Base-by-base conservation (phyloP, 1,139 yeast species). In the Debaryomyces coudertii region DNA sequence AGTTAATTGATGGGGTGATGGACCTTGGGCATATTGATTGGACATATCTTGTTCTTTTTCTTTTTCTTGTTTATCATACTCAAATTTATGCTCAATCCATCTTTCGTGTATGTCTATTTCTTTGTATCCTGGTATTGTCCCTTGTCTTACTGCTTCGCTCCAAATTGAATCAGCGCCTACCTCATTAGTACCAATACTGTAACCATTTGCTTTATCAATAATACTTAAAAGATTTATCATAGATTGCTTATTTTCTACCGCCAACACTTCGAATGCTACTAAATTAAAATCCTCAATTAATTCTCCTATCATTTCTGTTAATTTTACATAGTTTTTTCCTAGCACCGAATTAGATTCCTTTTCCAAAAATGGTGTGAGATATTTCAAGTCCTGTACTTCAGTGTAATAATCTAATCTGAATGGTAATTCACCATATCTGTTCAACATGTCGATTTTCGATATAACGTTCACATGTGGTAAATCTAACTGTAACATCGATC, bases 121-220 rank as follows among this genome's bases (percentile, higher is more conserved):
- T 43, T 73, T 76, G 38, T 56, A 57, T 2, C 77, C 80, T 0
- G 77, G 73, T 44, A 71, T 66, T 2, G 90, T 88, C 5, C 85
- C 82, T 55, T 88, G 93, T 51, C 99, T 76, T 1, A 93, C 80
- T 0, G 97, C 97, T 56, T 92, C 97, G 12, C 92, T 87, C 99
- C 99, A 95, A 2, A 93, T 83, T 0, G 95, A 80, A 62, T 95
- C 99, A 14, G 98, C 98, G 3, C 97, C 97, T 11, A 92, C 76
- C 56, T 95, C 99, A 28, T 90, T 87, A 2, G 90, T 71, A 0
- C 99, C 99, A 70, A 89, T 90, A 54, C 88, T 79, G 62, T 95
- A 95, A 0, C 99, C 99, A 55, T 85, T 88, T 2, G 97, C 95
- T 61, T 87, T 90, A 61, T 95, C 99, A 11, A 95, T 81, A 1